phyloP scores from a whole-genome alignment of 2,329 filamentous ascomycete species.

The Penicillium digitatum region DNA sequence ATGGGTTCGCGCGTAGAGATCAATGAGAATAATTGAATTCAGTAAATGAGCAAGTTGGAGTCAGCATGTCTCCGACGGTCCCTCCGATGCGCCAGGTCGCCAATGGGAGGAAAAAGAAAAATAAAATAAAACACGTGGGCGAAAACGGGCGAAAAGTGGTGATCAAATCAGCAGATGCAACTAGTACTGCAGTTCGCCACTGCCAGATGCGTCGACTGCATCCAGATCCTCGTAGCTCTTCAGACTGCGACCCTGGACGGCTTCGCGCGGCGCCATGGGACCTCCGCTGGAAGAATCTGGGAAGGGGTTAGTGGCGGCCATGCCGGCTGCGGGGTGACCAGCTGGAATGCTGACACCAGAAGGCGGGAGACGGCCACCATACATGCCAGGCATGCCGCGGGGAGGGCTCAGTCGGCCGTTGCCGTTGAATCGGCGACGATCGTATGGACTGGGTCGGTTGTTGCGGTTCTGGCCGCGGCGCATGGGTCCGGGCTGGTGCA shows the following conservation, averaged over 20 bases:
- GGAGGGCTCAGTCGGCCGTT: conserved; percentile 48
- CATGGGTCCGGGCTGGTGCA: conserved; percentile 61
- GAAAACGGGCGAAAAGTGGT: not conserved
- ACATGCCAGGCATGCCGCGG: conserved; percentile 37
- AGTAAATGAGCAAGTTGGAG: conserved; percentile 9
- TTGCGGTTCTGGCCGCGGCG: conserved; percentile 63
- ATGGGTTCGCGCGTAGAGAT: conserved; percentile 1
- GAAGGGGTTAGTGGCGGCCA: conserved; percentile 45
- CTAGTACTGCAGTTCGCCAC: conserved; percentile 87
- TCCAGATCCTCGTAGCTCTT: conserved; percentile 98
- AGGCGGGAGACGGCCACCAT: conserved; percentile 32
- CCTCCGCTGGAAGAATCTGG: conserved; percentile 58
- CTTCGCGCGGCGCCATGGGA: conserved; percentile 79
- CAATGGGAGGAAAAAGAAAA: not conserved
- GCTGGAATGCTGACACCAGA: conserved; percentile 34
- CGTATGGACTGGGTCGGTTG: conserved; percentile 68
- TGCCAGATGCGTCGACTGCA: conserved; percentile 69
- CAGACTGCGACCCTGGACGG: conserved; percentile 83
- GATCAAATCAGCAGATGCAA: not conserved
- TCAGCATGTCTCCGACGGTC: conserved; percentile 12
- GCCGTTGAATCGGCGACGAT: conserved; percentile 54
- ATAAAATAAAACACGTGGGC: not conserved
- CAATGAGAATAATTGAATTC: conserved; percentile 1
- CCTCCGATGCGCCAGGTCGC: conserved; percentile 17
- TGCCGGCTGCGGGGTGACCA: conserved; percentile 39